Evolutionary conservation across 768 basidiomycete species (phyloP).

Genomic region (Boletus pseudopeckii): DNA sequence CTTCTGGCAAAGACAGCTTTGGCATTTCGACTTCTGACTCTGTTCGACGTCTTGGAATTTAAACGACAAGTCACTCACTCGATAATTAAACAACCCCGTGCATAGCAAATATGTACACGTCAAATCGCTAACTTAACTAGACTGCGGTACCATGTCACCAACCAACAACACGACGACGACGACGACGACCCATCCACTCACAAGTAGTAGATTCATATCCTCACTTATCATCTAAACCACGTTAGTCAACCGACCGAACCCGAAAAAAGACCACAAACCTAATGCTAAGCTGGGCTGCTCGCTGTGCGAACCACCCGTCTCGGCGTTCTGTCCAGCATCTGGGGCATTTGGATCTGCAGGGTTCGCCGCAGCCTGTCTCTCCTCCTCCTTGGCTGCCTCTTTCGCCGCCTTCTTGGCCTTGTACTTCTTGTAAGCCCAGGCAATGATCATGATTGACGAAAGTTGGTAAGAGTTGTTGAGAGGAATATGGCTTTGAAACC

Average conservation of each 20-base stretch:
- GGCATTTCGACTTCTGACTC: constrained; percentile 21
- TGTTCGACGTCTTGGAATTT: constrained; percentile 6
- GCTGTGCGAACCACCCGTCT: neutral
- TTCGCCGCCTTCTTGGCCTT: constrained; percentile 21
- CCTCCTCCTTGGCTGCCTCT: constrained; percentile 16
- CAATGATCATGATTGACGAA: constrained; percentile 12
- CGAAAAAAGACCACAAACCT: constrained; percentile 9
- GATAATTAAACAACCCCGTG: neutral
- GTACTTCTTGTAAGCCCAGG: constrained; percentile 25
- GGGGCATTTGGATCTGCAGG: neutral
- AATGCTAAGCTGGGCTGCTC: neutral
- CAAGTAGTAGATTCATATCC: neutral
- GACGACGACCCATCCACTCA: constrained; percentile 4
- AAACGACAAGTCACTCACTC: constrained; percentile 11
- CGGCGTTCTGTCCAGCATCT: neutral
- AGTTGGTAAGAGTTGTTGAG: neutral
- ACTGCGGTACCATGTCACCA: constrained; percentile 8
- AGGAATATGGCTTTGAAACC: neutral
- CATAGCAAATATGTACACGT: neutral
- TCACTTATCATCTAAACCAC: neutral
- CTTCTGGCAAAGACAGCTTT: constrained; percentile 5
- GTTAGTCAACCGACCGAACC: neutral
- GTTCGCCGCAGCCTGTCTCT: constrained; percentile 1
- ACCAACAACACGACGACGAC: neutral
- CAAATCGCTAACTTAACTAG: neutral